Percentiles rank a stretch among this genome's conserved stretches.
Evolutionary conservation across 2,329 filamentous ascomycete species (phyloP).

Genomic region (Ceratocystis huliohia): DNA sequence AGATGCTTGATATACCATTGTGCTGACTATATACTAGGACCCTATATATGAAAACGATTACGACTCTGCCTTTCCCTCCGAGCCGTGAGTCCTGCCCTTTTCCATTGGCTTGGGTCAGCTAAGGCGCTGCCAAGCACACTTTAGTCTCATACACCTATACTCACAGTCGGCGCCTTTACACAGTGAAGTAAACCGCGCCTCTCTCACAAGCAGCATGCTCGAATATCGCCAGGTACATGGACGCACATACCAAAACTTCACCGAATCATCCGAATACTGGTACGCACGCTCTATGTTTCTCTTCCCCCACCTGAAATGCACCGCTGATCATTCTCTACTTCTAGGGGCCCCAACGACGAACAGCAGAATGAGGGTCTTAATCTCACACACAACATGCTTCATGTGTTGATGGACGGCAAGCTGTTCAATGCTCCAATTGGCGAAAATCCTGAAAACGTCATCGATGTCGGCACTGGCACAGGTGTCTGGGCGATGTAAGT

Average conservation of each 20-base stretch:
- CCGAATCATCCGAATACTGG: conserved; percentile 26
- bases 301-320: neutral
- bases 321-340: neutral
- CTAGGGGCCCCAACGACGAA: conserved; percentile 25
- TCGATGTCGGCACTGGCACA: conserved; percentile 28
- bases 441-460: conserved; percentile 26
- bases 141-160: neutral
- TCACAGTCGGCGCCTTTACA: neutral
- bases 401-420: conserved; percentile 20
- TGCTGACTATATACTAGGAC: conserved; percentile 8
- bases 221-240: conserved; percentile 27
- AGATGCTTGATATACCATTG: neutral
- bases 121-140: neutral
- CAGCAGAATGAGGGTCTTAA: conserved; percentile 23
- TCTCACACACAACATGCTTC: conserved; percentile 18
- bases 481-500: conserved; percentile 29
- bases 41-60: conserved; percentile 14
- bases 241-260: conserved; percentile 27
- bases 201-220: conserved; percentile 26
- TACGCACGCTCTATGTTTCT: conserved; percentile 1
- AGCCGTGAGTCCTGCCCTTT: conserved; percentile 12
- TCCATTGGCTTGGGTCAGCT: neutral
- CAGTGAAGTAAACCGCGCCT: conserved; percentile 24
- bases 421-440: conserved; percentile 21
- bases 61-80: conserved; percentile 18